Base-by-base conservation (phyloP, 2,329 filamentous ascomycete genomes). In the Fusarium torulosum region DNA sequence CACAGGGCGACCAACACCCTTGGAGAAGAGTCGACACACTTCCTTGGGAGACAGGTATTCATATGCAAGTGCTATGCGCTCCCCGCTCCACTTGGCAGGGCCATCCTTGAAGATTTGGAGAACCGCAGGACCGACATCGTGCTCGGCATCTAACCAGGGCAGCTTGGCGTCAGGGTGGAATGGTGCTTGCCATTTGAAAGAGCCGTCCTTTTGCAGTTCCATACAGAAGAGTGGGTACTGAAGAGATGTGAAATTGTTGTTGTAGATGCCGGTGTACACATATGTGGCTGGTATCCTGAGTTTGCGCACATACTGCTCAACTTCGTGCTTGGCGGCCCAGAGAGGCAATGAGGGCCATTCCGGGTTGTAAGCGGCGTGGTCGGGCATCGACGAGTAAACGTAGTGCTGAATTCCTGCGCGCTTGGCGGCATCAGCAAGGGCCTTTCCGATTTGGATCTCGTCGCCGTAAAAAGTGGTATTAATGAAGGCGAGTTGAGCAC, bases 391-490 rank as follows among this genome's bases (percentile, higher is more conserved):
- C 71, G 93, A 97, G 81, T 97, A 99, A 76, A 99, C 88, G 79
- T 94, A 97, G 79, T 98, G 96, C 73, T 94, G 89, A 45, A 98
- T 88, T 49, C 92, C 90, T 38, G 91, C 91, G 72, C 86, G 89
- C 78, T 96, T 95, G 53, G 95, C 95, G 15, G 93, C 94, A 75
- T 97, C 92, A 61, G 94, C 96, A 62, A 97, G 85, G 3, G 92
- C 91, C 77, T 91, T 90, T 66, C 96, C 96, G 71, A 97, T 96
- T 38, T 90, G 89, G 59, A 96, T 86, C 83, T 99, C 96, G 79
- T 98, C 94, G 51, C 95, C 96, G 83, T 96, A 97, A 74, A 97
- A 96, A 7, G 94, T 97, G 41, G 96, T 99, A 82, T 99, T 99
- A 83, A 98, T 94, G 79, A 98, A 99, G 61, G 96, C 96, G 51